Evolutionary conservation across 345 rosid genomes (phyloP).

Genomic region (Citrus reticulata): DNA sequence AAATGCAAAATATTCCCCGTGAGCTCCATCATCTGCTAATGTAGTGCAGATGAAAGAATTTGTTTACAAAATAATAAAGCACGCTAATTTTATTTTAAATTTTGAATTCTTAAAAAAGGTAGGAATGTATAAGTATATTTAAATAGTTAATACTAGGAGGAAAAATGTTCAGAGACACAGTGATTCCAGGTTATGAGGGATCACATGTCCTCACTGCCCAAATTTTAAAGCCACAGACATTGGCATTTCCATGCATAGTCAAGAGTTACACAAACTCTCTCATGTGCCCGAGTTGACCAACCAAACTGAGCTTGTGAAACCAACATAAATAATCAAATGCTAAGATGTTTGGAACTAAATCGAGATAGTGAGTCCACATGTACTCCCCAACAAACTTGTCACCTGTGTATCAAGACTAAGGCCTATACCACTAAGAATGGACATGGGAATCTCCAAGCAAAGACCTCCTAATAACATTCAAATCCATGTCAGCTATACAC

Average conservation of each 20-base stretch:
- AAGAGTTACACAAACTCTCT: background rate
- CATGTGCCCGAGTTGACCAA: background rate
- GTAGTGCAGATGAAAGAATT: background rate
- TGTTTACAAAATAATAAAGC: background rate
- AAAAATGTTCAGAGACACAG: background rate
- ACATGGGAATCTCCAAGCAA: background rate
- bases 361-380: conserved; percentile 12
- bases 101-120: background rate
- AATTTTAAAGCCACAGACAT: conserved; percentile 3
- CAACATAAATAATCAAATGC: conserved; percentile 1
- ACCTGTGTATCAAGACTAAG: background rate
- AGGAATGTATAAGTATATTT: background rate
- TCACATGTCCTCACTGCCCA: conserved; percentile 8
- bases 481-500: background rate
- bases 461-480: background rate
- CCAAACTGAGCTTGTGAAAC: background rate
- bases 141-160: background rate
- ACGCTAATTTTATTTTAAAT: background rate
- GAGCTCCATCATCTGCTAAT: background rate
- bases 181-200: background rate
- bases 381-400: background rate
- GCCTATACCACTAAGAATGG: background rate
- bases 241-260: background rate
- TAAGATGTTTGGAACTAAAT: conserved; percentile 2
- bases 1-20: background rate